A percentile compares a stretch with the other conserved stretches of the same genome.
phyloP scores from a whole-genome alignment of 2,329 filamentous ascomycete species.

The Penicillium digitatum region DNA sequence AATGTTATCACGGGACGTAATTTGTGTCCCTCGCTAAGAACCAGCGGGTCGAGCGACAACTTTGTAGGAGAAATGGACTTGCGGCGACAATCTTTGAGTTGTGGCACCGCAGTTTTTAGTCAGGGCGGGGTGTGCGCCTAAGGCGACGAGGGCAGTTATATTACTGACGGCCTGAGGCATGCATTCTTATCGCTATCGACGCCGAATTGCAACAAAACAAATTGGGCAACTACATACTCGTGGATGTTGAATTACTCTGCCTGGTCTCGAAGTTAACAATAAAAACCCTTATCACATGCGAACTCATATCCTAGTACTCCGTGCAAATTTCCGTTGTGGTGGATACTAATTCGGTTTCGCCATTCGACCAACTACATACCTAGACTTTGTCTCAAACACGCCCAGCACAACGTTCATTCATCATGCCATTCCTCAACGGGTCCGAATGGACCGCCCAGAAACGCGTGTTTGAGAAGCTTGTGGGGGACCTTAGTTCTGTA shows the following conservation, averaged over 20 bases:
- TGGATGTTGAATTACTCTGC: background rate
- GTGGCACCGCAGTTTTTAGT: slow-evolving; percentile 33
- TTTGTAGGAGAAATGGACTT: slow-evolving; percentile 18
- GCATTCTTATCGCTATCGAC: slow-evolving; percentile 15
- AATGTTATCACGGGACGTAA: background rate
- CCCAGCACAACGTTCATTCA: background rate
- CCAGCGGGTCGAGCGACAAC: slow-evolving; percentile 1
- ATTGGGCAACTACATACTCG: background rate
- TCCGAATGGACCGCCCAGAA: slow-evolving; percentile 11
- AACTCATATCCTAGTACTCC: background rate
- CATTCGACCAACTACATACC: background rate
- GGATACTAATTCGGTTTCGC: background rate
- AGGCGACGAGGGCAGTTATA: slow-evolving; percentile 22
- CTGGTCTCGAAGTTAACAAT: background rate
- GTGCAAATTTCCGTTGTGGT: background rate
- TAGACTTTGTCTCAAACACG: background rate
- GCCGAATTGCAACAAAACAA: slow-evolving; percentile 15
- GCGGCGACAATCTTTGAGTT: slow-evolving; percentile 30
- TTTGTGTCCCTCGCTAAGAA: slow-evolving; percentile 12
- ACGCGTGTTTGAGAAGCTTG: slow-evolving; percentile 62
- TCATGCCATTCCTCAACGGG: slow-evolving; percentile 36
- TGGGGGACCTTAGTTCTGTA: slow-evolving; percentile 66
- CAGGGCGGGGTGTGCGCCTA: slow-evolving; percentile 27
- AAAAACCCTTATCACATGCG: background rate
- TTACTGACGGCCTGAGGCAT: slow-evolving; percentile 15